These are phyloP conservation scores for Adiantum capillusveneris DNA, from an alignment of 75 land plant species.

Conservation along the genomic window DNA sequence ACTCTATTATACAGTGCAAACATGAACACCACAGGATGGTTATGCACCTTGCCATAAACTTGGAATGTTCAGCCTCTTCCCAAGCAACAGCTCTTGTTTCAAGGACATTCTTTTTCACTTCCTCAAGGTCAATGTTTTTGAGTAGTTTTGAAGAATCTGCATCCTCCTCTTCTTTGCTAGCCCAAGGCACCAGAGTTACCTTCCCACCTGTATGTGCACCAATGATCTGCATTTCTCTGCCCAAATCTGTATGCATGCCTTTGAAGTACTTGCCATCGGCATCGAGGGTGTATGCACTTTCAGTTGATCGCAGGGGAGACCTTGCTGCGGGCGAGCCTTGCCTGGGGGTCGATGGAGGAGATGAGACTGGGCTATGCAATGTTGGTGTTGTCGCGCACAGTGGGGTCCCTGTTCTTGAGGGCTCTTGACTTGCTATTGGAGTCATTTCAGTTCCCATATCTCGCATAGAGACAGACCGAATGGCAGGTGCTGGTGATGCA, in stretches of 20 bases:
- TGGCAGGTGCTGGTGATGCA: conserved; percentile 1
- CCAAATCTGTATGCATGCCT: background rate
- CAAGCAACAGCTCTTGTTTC: conserved; percentile 80
- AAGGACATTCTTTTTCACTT: conserved; percentile 40
- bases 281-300: background rate
- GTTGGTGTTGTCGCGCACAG: conserved; percentile 40
- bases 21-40: too few relatives aligned
- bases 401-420: conserved; percentile 55
- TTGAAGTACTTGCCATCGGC: conserved; percentile 4
- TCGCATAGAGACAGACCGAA: conserved; percentile 43
- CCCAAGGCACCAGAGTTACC: conserved; percentile 88
- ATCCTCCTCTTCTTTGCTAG: conserved; percentile 66
- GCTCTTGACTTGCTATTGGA: conserved; percentile 61
- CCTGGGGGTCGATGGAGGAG: conserved; percentile 41
- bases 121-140: conserved; percentile 38
- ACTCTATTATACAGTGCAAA: too few relatives aligned
- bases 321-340: conserved; percentile 14
- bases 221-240: conserved; percentile 28
- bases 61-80: conserved; percentile 93
- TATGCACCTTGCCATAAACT: conserved; percentile 77
- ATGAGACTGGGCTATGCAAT: conserved; percentile 35
- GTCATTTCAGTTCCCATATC: conserved; percentile 66
- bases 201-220: conserved; percentile 74
- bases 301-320: conserved; percentile 5
- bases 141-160: conserved; percentile 22